phyloP scores from a whole-genome alignment of 768 basidiomycete species.

The Lanmaoa pseudosensibilis region DNA sequence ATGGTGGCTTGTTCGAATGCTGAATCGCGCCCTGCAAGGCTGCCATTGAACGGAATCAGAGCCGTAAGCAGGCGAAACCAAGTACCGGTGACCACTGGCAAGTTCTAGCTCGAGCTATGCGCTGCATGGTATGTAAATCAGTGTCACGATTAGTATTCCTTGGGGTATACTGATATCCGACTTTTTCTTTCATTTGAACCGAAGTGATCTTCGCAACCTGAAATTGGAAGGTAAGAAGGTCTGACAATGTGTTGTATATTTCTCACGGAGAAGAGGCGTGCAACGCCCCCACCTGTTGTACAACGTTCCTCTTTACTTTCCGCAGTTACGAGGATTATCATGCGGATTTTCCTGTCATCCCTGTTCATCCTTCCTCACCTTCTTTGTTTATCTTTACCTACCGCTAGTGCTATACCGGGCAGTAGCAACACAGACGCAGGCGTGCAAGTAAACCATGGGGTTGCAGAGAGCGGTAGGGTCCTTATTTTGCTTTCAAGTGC shows the following conservation, averaged over 20 bases:
- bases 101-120: no score
- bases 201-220: neutral
- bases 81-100: no score
- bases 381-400: neutral
- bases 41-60: no score
- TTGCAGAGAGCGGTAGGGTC: neutral
- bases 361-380: neutral
- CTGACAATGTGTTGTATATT: neutral
- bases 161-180: no score
- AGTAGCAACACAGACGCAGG: no score
- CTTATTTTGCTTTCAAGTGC: neutral
- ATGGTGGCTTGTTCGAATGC: no score
- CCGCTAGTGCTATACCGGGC: neutral
- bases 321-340: neutral
- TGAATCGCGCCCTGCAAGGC: no score
- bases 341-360: neutral
- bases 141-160: no score
- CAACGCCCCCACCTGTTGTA: neutral
- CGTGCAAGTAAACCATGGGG: neutral
- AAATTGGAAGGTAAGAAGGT: slow-evolving; percentile 1
- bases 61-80: no score
- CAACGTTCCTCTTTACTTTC: neutral
- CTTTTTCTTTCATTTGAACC: no score
- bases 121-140: no score
- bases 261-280: neutral